A percentile compares a stretch with the other conserved stretches of the same genome.
phyloP scores from a whole-genome alignment of 2,329 filamentous ascomycete genomes.

The Penicillium sp. region DNA sequence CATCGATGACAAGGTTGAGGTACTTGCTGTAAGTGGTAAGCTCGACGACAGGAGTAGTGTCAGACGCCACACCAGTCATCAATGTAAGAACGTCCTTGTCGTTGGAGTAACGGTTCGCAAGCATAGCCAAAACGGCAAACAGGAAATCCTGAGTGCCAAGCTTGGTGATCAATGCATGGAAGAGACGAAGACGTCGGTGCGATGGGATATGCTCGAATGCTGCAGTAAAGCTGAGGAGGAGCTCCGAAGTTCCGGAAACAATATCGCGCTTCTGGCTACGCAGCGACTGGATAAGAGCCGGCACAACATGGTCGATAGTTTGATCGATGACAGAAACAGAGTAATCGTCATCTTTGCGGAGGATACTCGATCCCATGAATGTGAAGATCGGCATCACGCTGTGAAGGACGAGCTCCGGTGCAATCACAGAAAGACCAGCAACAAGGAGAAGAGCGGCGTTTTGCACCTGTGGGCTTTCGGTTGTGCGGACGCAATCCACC shows the following conservation, averaged over 20 bases:
- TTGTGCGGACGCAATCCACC: constrained; percentile 90
- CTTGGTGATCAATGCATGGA: constrained; percentile 80
- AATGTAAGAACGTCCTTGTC: constrained; percentile 74
- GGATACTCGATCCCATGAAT: constrained; percentile 89
- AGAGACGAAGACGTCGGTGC: constrained; percentile 79
- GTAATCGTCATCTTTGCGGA: constrained; percentile 93
- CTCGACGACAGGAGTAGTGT: constrained; percentile 74
- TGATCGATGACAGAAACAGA: constrained; percentile 93
- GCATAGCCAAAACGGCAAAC: constrained; percentile 82
- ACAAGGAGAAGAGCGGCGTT: constrained; percentile 87
- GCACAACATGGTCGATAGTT: constrained; percentile 92
- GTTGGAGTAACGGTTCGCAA: constrained; percentile 85
- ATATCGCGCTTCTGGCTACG: constrained; percentile 74
- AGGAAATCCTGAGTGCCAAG: constrained; percentile 84
- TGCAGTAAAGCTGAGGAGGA: constrained; percentile 92
- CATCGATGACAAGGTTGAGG: constrained; percentile 71
- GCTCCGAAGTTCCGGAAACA: constrained; percentile 79
- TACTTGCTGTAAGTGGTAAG: constrained; percentile 74
- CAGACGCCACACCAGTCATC: constrained; percentile 69
- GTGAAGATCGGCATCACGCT: constrained; percentile 99
- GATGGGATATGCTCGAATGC: constrained; percentile 95
- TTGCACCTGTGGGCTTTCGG: constrained; percentile 88
- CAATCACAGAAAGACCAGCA: constrained; percentile 80
- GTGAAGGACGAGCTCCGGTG: constrained; percentile 88
- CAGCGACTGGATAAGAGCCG: constrained; percentile 82